These are phyloP conservation scores for Vitis hybrid DNA, from an alignment of 177 flowering plant species.

Conservation along the genomic window DNA sequence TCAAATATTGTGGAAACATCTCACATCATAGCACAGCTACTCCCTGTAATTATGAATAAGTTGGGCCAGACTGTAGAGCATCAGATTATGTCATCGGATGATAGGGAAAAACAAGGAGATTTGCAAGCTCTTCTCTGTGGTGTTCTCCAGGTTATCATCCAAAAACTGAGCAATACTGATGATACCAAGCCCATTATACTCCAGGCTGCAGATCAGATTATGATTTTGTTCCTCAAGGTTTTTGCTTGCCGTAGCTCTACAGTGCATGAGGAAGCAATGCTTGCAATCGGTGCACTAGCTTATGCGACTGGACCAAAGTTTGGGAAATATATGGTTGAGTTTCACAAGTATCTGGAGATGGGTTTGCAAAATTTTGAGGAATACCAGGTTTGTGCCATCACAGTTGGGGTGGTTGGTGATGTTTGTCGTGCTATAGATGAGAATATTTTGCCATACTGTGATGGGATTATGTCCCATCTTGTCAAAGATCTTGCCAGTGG, in stretches of 20 bases:
- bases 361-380: constrained; percentile 88
- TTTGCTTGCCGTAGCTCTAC: constrained; percentile 82
- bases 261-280: constrained; percentile 94
- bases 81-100: constrained; percentile 68
- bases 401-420: constrained; percentile 89
- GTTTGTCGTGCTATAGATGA: constrained; percentile 86
- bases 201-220: constrained; percentile 72
- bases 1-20: constrained; percentile 58
- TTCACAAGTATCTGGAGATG: constrained; percentile 75
- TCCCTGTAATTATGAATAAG: constrained; percentile 69
- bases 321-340: constrained; percentile 74
- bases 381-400: constrained; percentile 79
- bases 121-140: constrained; percentile 84
- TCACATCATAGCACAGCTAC: constrained; percentile 54
- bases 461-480: constrained; percentile 75
- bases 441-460: constrained; percentile 68
- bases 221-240: constrained; percentile 72
- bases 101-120: constrained; percentile 80
- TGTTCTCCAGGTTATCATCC: constrained; percentile 78
- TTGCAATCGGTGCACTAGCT: constrained; percentile 88
- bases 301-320: constrained; percentile 79
- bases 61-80: constrained; percentile 61
- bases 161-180: constrained; percentile 65
- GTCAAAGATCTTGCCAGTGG: constrained; percentile 62
- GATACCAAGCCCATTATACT: constrained; percentile 55